Percentiles rank a stretch among this genome's conserved stretches.
phyloP scores from a whole-genome alignment of 345 rosid genomes.

The Xanthoceras sorbifolium region DNA sequence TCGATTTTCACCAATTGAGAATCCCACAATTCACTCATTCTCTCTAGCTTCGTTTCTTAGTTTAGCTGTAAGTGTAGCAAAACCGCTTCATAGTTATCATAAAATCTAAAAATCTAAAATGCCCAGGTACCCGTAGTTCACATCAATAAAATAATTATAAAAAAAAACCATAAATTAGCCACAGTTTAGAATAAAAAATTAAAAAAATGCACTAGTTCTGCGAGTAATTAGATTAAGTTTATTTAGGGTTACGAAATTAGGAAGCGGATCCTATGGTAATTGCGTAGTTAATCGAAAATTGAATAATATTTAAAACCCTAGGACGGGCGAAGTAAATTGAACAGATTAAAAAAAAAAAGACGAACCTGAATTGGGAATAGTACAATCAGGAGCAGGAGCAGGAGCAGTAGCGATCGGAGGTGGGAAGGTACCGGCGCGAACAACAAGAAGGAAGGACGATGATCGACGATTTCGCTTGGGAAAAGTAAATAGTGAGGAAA shows the following conservation, averaged over 20 bases:
- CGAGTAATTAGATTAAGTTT: conserved; percentile 3
- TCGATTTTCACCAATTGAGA: background rate
- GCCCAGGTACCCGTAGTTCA: conserved; percentile 11
- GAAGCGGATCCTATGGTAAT: background rate
- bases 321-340: conserved; percentile 7
- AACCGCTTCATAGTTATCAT: background rate
- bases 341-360: background rate
- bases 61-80: conserved; percentile 1
- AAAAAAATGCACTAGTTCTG: conserved; percentile 1
- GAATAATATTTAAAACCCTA: conserved; percentile 15
- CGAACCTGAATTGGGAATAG: conserved; percentile 16
- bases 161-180: background rate
- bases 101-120: conserved; percentile 17
- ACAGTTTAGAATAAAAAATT: background rate
- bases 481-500: background rate
- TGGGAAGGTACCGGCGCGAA: background rate
- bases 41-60: background rate
- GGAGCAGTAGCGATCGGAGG: conserved; percentile 11
- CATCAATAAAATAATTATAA: background rate
- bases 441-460: background rate
- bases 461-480: conserved; percentile 18
- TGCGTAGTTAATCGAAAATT: background rate
- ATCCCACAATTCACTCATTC: conserved; percentile 15
- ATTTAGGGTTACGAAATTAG: conserved; percentile 6
- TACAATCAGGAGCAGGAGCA: conserved; percentile 2